phyloP scores from a whole-genome alignment of 2,329 filamentous ascomycete species.

The Thermoascus crustaceus region DNA sequence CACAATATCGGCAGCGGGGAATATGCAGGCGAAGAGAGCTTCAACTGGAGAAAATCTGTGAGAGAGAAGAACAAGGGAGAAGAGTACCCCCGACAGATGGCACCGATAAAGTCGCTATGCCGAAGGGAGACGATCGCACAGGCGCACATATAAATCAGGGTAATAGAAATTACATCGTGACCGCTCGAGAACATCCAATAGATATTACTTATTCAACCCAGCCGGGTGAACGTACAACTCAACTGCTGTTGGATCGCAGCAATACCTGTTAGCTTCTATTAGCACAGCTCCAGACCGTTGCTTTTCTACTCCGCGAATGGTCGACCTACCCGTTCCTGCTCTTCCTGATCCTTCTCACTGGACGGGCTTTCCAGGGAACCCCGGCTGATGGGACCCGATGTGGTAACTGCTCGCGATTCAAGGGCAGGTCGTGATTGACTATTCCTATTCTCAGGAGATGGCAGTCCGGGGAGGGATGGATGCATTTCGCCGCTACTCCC shows the following conservation, averaged over 20 bases:
- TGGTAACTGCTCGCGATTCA: slow-evolving; percentile 61
- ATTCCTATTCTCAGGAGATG: slow-evolving; percentile 29
- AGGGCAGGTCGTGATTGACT: slow-evolving; percentile 50
- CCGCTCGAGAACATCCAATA: slow-evolving; percentile 6
- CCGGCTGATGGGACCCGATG: slow-evolving; percentile 50
- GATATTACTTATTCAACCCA: neutral
- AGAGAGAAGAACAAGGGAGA: slow-evolving; percentile 9
- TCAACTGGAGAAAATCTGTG: slow-evolving; percentile 4
- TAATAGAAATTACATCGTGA: slow-evolving; percentile 21
- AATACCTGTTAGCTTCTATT: slow-evolving; percentile 27
- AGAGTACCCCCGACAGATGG: slow-evolving; percentile 4
- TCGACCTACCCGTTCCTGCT: slow-evolving; percentile 49
- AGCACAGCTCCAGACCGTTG: slow-evolving; percentile 1
- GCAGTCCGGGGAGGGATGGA: slow-evolving; percentile 15
- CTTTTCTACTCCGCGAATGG: slow-evolving; percentile 4
- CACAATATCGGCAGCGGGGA: slow-evolving; percentile 1
- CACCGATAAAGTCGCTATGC: slow-evolving; percentile 8
- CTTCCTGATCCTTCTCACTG: slow-evolving; percentile 51
- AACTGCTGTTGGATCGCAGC: slow-evolving; percentile 44
- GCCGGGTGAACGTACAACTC: slow-evolving; percentile 12
- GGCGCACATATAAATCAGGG: slow-evolving; percentile 15
- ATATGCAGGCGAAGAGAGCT: slow-evolving; percentile 2
- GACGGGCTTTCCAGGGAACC: slow-evolving; percentile 56
- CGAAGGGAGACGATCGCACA: slow-evolving; percentile 16
- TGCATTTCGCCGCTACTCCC: slow-evolving; percentile 34